Percentiles rank a stretch among this genome's conserved stretches.
phyloP scores from a whole-genome alignment of 2,329 filamentous ascomycete genomes.

The Penicillium thymicola region DNA sequence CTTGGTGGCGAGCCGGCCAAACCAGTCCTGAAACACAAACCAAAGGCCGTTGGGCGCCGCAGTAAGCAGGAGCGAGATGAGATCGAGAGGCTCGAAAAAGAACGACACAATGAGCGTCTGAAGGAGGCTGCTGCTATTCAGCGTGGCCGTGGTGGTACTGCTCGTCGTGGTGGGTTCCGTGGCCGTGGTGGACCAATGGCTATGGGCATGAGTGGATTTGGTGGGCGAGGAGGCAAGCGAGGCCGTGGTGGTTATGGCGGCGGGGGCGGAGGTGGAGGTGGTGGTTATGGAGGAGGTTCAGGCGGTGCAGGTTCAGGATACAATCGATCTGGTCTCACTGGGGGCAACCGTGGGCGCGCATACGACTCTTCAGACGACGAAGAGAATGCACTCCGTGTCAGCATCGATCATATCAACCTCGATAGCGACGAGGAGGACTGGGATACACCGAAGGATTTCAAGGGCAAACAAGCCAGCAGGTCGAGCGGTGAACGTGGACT shows the following conservation, averaged over 20 bases:
- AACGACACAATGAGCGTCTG: conserved; percentile 39
- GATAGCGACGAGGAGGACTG: conserved; percentile 51
- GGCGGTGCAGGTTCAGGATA: conserved; percentile 28
- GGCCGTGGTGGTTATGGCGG: conserved; percentile 23
- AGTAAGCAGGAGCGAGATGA: conserved; percentile 47
- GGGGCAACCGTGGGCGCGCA: conserved; percentile 18
- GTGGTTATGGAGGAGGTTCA: conserved; percentile 28
- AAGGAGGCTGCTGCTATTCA: conserved; percentile 42
- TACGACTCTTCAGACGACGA: conserved; percentile 46
- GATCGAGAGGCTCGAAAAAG: conserved; percentile 41
- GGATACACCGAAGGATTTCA: conserved; percentile 22
- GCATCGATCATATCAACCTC: conserved; percentile 58
- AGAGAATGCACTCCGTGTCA: conserved; percentile 45
- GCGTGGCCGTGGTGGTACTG: conserved; percentile 32
- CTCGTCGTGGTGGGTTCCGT: conserved; percentile 30
- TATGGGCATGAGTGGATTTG: conserved; percentile 28
- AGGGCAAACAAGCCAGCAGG: conserved; percentile 35
- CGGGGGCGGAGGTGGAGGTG: conserved; percentile 20
- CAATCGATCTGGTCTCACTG: conserved; percentile 27
- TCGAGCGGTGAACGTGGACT: conserved; percentile 31
- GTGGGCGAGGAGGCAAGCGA: conserved; percentile 22
- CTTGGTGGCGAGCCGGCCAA: conserved; percentile 32
- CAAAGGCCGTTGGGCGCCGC: conserved; percentile 40
- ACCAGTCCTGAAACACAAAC: conserved; percentile 44
- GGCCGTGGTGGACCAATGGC: conserved; percentile 30